phyloP scores from a whole-genome alignment of 768 basidiomycete genomes.

The Suillus americanus region DNA sequence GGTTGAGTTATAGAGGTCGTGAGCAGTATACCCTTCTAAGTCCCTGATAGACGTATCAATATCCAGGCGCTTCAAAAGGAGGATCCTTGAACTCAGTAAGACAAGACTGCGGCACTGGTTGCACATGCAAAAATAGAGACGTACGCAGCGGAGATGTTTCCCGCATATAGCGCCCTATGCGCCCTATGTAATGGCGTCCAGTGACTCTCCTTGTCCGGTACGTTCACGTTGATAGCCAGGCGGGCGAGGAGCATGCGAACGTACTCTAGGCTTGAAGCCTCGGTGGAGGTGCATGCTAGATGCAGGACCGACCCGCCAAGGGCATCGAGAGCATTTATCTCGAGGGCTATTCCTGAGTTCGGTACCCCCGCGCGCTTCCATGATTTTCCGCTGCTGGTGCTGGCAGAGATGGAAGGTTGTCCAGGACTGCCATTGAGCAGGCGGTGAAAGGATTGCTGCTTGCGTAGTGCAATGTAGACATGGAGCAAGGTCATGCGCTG shows the following conservation, averaged over 20 bases:
- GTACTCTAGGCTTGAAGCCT: constrained; percentile 69
- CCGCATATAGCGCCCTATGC: constrained; percentile 77
- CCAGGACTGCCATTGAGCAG: constrained; percentile 45
- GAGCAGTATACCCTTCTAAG: constrained; percentile 84
- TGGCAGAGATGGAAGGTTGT: constrained; percentile 23
- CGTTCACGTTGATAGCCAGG: constrained; percentile 75
- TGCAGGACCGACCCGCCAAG: constrained; percentile 82
- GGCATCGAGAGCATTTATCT: constrained; percentile 73
- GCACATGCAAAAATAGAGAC: constrained; percentile 25
- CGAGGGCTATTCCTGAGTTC: constrained; percentile 28
- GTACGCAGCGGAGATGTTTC: constrained; percentile 71
- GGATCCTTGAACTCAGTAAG: constrained; percentile 45
- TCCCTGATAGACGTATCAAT: constrained; percentile 76
- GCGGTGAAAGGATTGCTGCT: constrained; percentile 76
- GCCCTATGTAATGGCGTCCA: constrained; percentile 94
- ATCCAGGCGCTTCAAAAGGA: constrained; percentile 75
- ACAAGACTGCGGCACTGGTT: constrained; percentile 6
- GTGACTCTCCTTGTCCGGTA: constrained; percentile 78
- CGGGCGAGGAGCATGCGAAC: constrained; percentile 74
- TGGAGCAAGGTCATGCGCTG: constrained; percentile 72
- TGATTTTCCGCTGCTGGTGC: constrained; percentile 55
- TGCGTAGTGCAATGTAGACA: constrained; percentile 67
- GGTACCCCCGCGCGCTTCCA: constrained; percentile 52
- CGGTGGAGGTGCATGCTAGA: constrained; percentile 67
- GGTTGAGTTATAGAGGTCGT: constrained; percentile 92